phyloP scores from a whole-genome alignment of 495 filamentous ascomycete genomes.

The Xylaria palmicola region DNA sequence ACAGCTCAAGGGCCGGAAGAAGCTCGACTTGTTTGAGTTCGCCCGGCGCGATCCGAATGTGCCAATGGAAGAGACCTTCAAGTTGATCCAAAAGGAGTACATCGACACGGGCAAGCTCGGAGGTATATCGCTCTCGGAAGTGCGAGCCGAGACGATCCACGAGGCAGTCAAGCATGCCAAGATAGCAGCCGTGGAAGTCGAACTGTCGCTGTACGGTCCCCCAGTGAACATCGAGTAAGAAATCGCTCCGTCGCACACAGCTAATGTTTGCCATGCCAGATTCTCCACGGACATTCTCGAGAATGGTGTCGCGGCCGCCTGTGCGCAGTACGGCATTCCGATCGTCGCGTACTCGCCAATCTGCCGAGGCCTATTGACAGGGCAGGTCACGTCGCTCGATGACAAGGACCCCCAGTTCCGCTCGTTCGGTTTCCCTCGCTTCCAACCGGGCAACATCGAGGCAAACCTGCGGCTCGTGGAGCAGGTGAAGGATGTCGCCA shows the following conservation, averaged over 20 bases:
- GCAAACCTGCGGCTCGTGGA: constrained; percentile 69
- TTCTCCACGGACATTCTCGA: constrained; percentile 39
- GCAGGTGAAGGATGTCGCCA: constrained; percentile 64
- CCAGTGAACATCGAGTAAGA: neutral
- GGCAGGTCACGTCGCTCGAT: constrained; percentile 55
- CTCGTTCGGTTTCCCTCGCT: constrained; percentile 57
- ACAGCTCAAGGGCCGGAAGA: constrained; percentile 69
- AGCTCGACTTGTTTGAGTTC: constrained; percentile 76
- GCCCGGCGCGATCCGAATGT: constrained; percentile 67
- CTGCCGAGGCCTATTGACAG: constrained; percentile 44
- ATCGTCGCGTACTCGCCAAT: constrained; percentile 56
- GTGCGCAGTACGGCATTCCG: constrained; percentile 72
- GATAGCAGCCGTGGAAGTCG: constrained; percentile 76
- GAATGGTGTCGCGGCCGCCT: constrained; percentile 71
- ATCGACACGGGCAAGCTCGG: constrained; percentile 74
- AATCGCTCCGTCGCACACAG: constrained; percentile 7
- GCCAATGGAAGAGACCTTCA: constrained; percentile 49
- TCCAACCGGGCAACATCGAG: constrained; percentile 61
- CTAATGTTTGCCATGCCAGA: constrained; percentile 56
- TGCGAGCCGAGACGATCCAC: constrained; percentile 69
- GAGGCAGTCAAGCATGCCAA: constrained; percentile 66
- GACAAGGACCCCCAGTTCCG: constrained; percentile 56
- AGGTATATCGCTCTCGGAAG: constrained; percentile 74
- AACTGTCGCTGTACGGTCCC: constrained; percentile 63
- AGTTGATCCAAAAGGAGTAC: constrained; percentile 56